Percentiles rank a stretch among this genome's conserved stretches.
Evolutionary conservation across 345 rosid genomes (phyloP).

Genomic region (Clausena lansium): DNA sequence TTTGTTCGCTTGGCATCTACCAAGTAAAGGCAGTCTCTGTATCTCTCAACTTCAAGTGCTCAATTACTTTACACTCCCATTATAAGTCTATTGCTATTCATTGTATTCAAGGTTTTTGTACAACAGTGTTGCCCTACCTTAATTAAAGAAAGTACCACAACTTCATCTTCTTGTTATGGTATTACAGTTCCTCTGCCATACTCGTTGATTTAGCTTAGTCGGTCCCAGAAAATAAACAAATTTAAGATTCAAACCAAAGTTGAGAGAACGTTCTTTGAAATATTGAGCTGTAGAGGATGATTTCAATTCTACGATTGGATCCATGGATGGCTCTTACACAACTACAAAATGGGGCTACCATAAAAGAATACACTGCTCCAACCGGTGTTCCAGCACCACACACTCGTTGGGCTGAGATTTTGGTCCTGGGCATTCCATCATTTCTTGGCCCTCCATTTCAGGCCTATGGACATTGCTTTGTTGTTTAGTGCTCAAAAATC

Average conservation of each 20-base stretch:
- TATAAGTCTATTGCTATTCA: neutral
- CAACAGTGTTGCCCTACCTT: conserved; percentile 30
- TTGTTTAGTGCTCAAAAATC: no score
- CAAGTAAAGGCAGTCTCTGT: neutral
- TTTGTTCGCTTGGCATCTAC: no score
- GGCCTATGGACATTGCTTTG: no score
- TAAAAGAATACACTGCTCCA: conserved; percentile 75
- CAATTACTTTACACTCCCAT: no score
- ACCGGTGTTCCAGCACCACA: conserved; percentile 73
- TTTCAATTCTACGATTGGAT: conserved; percentile 63
- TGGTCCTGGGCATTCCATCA: conserved; percentile 79
- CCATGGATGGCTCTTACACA: conserved; percentile 52
- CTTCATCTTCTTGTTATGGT: conserved; percentile 25
- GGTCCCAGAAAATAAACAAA: conserved; percentile 43
- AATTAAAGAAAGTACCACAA: neutral
- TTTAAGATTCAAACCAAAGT: conserved; percentile 88
- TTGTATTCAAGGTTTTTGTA: neutral
- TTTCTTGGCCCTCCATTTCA: no score
- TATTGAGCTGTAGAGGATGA: conserved; percentile 63
- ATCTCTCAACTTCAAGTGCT: neutral
- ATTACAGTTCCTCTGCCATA: conserved; percentile 64
- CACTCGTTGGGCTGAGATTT: conserved; percentile 81
- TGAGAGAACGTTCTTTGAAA: conserved; percentile 46
- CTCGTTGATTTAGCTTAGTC: conserved; percentile 42
- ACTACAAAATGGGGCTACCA: conserved; percentile 70